Conservation (phyloP, 2,329 filamentous ascomycete genomes). For the Drechslerella dactyloides region DNA sequence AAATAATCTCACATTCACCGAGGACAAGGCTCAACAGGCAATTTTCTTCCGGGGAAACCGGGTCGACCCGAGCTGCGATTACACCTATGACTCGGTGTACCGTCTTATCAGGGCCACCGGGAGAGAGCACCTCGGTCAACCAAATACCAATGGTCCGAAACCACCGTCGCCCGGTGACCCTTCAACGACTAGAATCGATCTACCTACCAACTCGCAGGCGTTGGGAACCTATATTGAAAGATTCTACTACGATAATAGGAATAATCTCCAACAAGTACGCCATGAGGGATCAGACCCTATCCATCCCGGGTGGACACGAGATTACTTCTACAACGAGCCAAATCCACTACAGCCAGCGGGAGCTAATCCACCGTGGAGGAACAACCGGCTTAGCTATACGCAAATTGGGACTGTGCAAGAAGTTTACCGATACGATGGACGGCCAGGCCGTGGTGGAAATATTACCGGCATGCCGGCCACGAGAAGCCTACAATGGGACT, state of each 20-base stretch:
- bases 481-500: slow-evolving; percentile 45
- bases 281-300: neutral
- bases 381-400: slow-evolving; percentile 2
- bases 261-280: neutral
- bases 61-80: slow-evolving; percentile 47
- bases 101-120: slow-evolving; percentile 25
- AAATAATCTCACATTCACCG: slow-evolving; percentile 49
- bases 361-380: slow-evolving; percentile 1
- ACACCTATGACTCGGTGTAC: slow-evolving; percentile 36
- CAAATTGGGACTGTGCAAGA: neutral
- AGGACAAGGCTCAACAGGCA: slow-evolving; percentile 52
- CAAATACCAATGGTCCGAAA: slow-evolving; percentile 4
- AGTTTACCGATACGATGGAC: neutral
- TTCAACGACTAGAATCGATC: slow-evolving; percentile 3
- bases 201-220: neutral
- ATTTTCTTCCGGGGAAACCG: slow-evolving; percentile 53
- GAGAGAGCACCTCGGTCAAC: slow-evolving; percentile 21
- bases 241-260: slow-evolving; percentile 3
- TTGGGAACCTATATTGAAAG: slow-evolving; percentile 12
- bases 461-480: slow-evolving; percentile 46
- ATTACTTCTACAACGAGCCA: slow-evolving; percentile 8
- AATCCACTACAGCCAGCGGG: slow-evolving; percentile 1
- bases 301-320: slow-evolving; percentile 2
- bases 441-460: slow-evolving; percentile 25
- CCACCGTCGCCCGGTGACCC: neutral